Evolutionary conservation across 1,139 yeast species (phyloP), one percentile per base, ranked within the genome.

Genomic region (Scheffersomyces titani): DNA sequence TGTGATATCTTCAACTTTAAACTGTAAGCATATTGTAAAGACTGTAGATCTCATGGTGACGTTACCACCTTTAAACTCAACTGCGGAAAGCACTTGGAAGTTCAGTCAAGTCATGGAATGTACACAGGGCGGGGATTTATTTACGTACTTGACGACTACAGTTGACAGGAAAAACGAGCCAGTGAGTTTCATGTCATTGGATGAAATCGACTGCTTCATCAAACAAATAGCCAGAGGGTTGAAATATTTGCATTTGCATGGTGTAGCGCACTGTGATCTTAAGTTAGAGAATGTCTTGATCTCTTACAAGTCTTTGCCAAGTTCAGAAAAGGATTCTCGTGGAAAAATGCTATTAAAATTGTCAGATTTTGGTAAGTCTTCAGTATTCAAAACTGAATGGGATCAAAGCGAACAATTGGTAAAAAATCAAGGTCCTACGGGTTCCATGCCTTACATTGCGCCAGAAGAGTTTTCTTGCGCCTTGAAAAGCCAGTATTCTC

Each of bases 91-190:
- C n/a, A 54, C 53, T 20, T 77, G 85, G 61, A 86, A 88, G 61
- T 86, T 89, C 63, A 83, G 87, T 50, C 92, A 87, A 67, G 89
- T 89, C n/a, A 85, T 89, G 92, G 92, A 87, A 66, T 88, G 85
- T 65, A 86, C 92, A 55, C 83, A 87, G 2, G 88, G 91, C 53
- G 94, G 96, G 46, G 92, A 89, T 70, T 73, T 90, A 47, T 89
- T 76, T 59, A 64, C 73, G 2, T 77, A 76, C 61, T 56, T 76
- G 51, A 68, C 72, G 18, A 67, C 69, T 3, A 61, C 61, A 7
- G 53, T 55, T 5, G 68, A 67, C 55, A 58, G 58, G 20, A 51
- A 56, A 6, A 63, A 63, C 44, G 47, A 61, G 9, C 57, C 59
- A 1, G 59, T 67, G 11, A 47, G 52, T 0, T 55, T 44, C 44